Evolutionary conservation across 805 yeast genomes (phyloP), one percentile per base, ranked within the genome.

Genomic region (Saccharomycodes ludwigii): DNA sequence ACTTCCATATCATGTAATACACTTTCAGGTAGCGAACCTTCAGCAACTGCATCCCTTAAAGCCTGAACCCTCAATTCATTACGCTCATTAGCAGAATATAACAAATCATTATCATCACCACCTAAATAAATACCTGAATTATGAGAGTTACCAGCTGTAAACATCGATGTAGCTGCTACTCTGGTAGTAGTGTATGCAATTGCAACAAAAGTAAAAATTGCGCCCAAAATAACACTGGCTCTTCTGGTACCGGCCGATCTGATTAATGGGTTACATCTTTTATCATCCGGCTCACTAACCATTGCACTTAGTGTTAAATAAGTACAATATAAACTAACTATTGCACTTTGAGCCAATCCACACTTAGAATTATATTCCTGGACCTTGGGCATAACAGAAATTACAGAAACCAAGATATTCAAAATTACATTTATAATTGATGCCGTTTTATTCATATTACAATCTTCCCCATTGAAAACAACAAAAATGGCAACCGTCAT

Each of bases 151-250:
- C 58, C 38, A 35, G 70, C 67, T 54, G 68, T 56, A 62, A 73
- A 70, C 1, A 77, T 73, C 10, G 81, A 72, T 37, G 75, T 76
- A 2, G 88, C 85, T 4, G 96, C 98, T 1, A 97, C 98, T 41
- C 97, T 71, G 1, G 95, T 85, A 0, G 98, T 91, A 2, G 98
- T 91, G 52, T 91, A 93, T 0, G 96, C 96, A 40, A 91, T 81
- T 0, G 99, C 96, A 32, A 83, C 65, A 48, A 91, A 84, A 0
- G 99, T 91, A 61, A 93, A 85, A 12, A 85, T 58, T 0, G 97
- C 95, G 12, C 97, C 97, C 32, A 91, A 50, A 2, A 91, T 71
- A 33, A 86, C 76, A 38, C 94, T 79, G 14, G 84, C 73, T 3
- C 94, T 84, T 46, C 97, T 71, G 1, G 98, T 85, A 4, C 95